phyloP scores from a whole-genome alignment of 2,329 filamentous ascomycete species.

The Endothia cerciana region DNA sequence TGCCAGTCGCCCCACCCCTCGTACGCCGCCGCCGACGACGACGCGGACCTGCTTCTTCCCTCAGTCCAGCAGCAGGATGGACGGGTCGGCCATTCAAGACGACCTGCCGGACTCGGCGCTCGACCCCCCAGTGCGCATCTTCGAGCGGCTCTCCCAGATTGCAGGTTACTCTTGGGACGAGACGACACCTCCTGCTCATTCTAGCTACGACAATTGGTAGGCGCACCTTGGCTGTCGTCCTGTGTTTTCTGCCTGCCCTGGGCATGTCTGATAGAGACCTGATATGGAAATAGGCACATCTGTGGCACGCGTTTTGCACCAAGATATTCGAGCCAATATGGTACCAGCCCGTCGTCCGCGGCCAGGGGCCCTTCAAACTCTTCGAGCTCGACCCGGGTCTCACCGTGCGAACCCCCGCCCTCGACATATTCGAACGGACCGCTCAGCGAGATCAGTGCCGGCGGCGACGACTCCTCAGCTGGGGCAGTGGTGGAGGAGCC shows the following conservation, averaged over 20 bases:
- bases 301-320: constrained; percentile 64
- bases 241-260: not conserved
- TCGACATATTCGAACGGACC: constrained; percentile 29
- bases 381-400: constrained; percentile 44
- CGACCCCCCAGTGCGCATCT: constrained; percentile 69
- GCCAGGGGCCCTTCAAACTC: constrained; percentile 35
- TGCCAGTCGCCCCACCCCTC: constrained; percentile 2
- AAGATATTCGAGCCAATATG: constrained; percentile 46
- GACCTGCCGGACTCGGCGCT: constrained; percentile 52
- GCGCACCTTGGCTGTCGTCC: constrained; percentile 26
- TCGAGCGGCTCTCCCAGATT: constrained; percentile 73
- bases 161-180: constrained; percentile 80
- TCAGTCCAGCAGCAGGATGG: constrained; percentile 47
- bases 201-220: constrained; percentile 87
- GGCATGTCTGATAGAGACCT: constrained; percentile 28
- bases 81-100: constrained; percentile 51
- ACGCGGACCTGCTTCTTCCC: constrained; percentile 16
- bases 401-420: constrained; percentile 46
- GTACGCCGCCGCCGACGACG: not conserved
- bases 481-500: constrained; percentile 62
- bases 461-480: constrained; percentile 34
- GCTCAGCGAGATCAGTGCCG: constrained; percentile 21
- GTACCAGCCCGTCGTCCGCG: constrained; percentile 50
- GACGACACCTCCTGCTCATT: constrained; percentile 58
- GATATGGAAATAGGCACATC: constrained; percentile 58